Evolutionary conservation across 305 asterid species (phyloP), one percentile per base, ranked within the genome.

Genomic region (Ajuga reptans): DNA sequence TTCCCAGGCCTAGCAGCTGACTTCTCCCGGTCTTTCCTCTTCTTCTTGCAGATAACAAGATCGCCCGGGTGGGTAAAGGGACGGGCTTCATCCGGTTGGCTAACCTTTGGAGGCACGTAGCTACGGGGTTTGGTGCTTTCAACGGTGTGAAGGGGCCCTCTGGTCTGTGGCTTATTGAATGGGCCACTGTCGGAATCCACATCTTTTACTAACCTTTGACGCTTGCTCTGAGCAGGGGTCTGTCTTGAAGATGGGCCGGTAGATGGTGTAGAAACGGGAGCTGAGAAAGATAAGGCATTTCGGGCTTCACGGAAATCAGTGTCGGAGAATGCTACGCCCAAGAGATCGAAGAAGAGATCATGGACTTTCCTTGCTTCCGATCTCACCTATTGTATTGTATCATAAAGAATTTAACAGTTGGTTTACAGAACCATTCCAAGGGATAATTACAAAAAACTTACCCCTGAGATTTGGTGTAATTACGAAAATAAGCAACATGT

Each of bases 301-400:
- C 81, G 76, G 74, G 97, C 89, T 79, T 94, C 98, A 64, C 87
- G 85, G 42, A 91, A 91, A 77, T 94, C 99, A 5, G 68, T 83
- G 52, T 94, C 97, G 9, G 96, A 88, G 80, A 94, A 91, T 71
- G 91, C 89, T 58, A 88, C 80, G 79, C 84, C 80, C 82, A 94
- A 72, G 82, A 94, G 82, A 69, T 94, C 99, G 10, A 94, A 94
- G 86, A 94, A 94, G 80, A 94, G 98, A 73, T 89, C 96, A 12
- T 94, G 98, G 27, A 94, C 98, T 81, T 94, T 89, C 77, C 83
- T 87, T 18, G 98, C 96, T 80, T 94, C 99, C 0, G 88, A 81
- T 70, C 90, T 86, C 82, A 89, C 99, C 99, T 94, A 75, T 81
- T 75, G 76, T 78, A 74, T 39, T 29, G 71, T n/a, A 45, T 27